A percentile compares a stretch with the other conserved stretches of the same genome.
Evolutionary conservation across 2,329 filamentous ascomycete species (phyloP).

Genomic region (Coniochaeta sp.): DNA sequence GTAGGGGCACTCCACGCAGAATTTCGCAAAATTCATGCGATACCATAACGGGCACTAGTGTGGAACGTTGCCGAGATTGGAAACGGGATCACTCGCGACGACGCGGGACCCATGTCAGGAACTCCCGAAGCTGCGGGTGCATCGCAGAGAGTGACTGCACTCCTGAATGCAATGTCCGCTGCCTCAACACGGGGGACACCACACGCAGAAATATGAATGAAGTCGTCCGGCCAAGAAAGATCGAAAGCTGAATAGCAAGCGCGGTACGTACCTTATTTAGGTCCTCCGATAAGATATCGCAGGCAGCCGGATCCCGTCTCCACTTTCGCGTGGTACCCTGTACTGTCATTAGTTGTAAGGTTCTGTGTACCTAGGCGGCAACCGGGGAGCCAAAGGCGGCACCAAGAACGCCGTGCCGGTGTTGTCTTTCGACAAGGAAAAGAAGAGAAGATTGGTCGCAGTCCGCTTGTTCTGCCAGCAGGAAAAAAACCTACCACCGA

Average conservation of each 20-base stretch:
- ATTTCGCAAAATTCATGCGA: conserved; percentile 26
- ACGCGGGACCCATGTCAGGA: background rate
- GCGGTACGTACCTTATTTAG: background rate
- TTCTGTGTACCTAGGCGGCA: background rate
- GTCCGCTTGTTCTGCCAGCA: background rate
- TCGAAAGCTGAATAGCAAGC: background rate
- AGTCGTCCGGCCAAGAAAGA: background rate
- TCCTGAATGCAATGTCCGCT: background rate
- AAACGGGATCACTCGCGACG: conserved; percentile 20
- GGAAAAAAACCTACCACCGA: background rate
- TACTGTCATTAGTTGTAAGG: background rate
- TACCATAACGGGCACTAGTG: conserved; percentile 27
- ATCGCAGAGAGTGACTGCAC: background rate
- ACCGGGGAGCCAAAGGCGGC: background rate
- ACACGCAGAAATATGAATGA: background rate
- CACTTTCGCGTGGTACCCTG: background rate
- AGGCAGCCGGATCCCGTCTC: background rate
- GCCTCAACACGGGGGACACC: background rate
- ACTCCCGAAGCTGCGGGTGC: background rate
- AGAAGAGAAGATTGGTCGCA: background rate
- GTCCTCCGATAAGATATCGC: background rate
- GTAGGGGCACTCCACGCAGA: conserved; percentile 11
- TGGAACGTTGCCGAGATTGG: conserved; percentile 33
- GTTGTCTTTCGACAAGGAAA: background rate
- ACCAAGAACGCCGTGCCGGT: background rate